A percentile compares a stretch with the other conserved stretches of the same genome.
Conservation (phyloP, 2,329 filamentous ascomycete species). For the Aspergillus fijiensis region DNA sequence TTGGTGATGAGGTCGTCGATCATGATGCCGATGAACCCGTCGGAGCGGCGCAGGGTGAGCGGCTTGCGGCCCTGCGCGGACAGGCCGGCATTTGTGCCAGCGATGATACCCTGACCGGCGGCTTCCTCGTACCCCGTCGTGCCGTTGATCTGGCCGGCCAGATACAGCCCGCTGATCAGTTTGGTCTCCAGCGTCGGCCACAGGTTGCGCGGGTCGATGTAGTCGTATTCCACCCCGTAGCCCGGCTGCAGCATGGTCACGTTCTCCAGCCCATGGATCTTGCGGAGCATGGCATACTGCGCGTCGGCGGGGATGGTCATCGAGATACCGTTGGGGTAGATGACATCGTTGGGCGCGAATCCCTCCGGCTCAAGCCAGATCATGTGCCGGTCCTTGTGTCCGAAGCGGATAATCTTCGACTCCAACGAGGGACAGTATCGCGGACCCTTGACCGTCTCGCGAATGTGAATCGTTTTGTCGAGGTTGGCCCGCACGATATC, state of each 20-base stretch:
- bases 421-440: constrained; percentile 95
- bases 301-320: constrained; percentile 93
- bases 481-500: constrained; percentile 82
- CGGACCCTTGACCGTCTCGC: constrained; percentile 90
- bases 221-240: constrained; percentile 98
- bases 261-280: constrained; percentile 82
- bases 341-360: constrained; percentile 74
- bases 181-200: constrained; percentile 93
- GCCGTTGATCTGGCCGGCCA: constrained; percentile 96
- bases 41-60: constrained; percentile 71
- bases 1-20: constrained; percentile 97
- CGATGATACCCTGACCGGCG: constrained; percentile 86
- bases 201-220: constrained; percentile 88
- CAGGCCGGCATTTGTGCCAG: constrained; percentile 92
- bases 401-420: constrained; percentile 87
- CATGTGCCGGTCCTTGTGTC: constrained; percentile 76
- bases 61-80: constrained; percentile 64
- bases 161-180: constrained; percentile 79
- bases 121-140: constrained; percentile 98
- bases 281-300: constrained; percentile 80
- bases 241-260: constrained; percentile 91
- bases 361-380: constrained; percentile 98
- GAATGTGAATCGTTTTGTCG: constrained; percentile 94
- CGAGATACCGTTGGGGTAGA: constrained; percentile 95
- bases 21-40: constrained; percentile 98